phyloP scores from a whole-genome alignment of 2,329 filamentous ascomycete species.

The Cordyceps pruinosa region DNA sequence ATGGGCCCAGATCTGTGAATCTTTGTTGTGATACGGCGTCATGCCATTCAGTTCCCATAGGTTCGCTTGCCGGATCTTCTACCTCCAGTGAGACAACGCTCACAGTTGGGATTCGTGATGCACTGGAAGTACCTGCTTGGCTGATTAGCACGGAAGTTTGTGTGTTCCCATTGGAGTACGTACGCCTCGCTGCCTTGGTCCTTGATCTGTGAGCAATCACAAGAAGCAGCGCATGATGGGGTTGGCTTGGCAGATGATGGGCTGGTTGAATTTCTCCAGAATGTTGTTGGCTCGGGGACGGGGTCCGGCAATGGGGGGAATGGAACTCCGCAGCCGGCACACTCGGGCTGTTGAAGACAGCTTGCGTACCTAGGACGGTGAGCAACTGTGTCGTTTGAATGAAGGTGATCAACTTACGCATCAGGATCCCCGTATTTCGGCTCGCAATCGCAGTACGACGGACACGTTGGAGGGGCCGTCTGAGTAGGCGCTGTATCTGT shows the following conservation, averaged over 20 bases:
- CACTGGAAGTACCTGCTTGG: conserved; percentile 23
- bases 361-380: background rate
- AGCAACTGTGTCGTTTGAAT: background rate
- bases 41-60: background rate
- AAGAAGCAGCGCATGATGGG: conserved; percentile 16
- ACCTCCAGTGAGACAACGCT: conserved; percentile 16
- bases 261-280: conserved; percentile 9
- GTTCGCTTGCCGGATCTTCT: background rate
- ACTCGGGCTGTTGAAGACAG: conserved; percentile 7
- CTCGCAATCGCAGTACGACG: conserved; percentile 8
- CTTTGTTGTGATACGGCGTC: background rate
- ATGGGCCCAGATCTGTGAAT: background rate
- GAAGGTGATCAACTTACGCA: background rate
- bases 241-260: conserved; percentile 1
- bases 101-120: conserved; percentile 21
- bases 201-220: conserved; percentile 22
- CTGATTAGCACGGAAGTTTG: background rate
- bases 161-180: background rate
- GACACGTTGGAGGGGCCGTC: conserved; percentile 1
- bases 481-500: background rate
- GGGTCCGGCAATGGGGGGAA: conserved; percentile 5
- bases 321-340: conserved; percentile 6
- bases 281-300: conserved; percentile 8
- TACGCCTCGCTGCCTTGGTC: conserved; percentile 22
- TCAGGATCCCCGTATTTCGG: conserved; percentile 10